A percentile compares a stretch with the other conserved stretches of the same genome.
Evolutionary conservation across 75 land plant species (phyloP).

Genomic region (Chamaecyparis obtusa): DNA sequence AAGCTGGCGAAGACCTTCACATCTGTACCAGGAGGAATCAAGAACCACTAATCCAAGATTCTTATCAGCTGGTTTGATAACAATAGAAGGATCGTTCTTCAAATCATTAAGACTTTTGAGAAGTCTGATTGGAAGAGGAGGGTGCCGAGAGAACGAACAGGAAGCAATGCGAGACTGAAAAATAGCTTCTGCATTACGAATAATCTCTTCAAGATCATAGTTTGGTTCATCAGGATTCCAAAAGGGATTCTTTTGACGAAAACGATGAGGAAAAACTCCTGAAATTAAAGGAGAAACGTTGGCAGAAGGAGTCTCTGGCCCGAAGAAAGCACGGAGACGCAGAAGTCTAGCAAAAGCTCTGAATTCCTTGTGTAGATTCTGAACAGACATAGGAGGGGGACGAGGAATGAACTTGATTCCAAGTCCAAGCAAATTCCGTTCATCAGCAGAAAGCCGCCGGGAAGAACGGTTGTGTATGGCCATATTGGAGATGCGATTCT

Average conservation of each 20-base stretch:
- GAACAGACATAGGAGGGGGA: neutral
- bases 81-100: too few species aligned
- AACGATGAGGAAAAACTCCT: neutral
- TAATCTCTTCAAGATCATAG: neutral
- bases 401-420: neutral
- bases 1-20: too few species aligned
- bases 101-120: too few species aligned
- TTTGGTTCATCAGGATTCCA: neutral
- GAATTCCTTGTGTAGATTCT: neutral
- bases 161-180: neutral
- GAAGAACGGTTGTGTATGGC: neutral
- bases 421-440: neutral
- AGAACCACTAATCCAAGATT: too few species aligned
- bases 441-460: neutral
- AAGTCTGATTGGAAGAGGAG: too few species aligned
- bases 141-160: too few species aligned
- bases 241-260: neutral
- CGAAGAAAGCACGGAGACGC: neutral
- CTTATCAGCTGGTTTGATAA: too few species aligned
- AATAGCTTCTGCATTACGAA: neutral
- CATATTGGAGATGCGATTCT: neutral
- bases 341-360: neutral
- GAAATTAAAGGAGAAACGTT: too few species aligned
- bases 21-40: too few species aligned
- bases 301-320: neutral